Conservation (phyloP, 225 moss, liverwort and hornwort genomes). For the Straminergon stramineum region DNA sequence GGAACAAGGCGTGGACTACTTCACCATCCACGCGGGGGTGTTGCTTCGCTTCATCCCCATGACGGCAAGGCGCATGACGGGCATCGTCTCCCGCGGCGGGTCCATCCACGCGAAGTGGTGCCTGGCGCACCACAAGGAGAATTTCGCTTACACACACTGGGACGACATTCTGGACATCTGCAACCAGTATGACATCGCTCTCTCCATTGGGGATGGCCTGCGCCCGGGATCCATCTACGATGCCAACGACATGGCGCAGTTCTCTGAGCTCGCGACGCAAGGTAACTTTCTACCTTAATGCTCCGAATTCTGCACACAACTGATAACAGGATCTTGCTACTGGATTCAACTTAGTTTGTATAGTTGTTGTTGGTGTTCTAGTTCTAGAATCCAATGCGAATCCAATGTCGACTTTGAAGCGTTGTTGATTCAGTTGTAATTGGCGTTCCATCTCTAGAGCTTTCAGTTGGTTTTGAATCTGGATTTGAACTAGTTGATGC, state of each 20-base stretch:
- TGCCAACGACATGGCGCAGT: slow-evolving; percentile 91
- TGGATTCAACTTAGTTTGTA: background rate
- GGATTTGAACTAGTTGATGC: background rate
- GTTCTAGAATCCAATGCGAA: background rate
- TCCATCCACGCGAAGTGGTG: slow-evolving; percentile 99
- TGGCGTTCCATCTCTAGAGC: background rate
- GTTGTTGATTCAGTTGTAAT: background rate
- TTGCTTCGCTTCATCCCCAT: slow-evolving; percentile 83
- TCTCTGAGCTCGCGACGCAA: slow-evolving; percentile 90
- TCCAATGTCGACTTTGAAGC: background rate
- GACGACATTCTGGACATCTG: slow-evolving; percentile 91
- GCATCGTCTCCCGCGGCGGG: slow-evolving; percentile 89
- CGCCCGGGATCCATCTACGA: slow-evolving; percentile 87
- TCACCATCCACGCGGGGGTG: slow-evolving; percentile 93
- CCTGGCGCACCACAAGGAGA: slow-evolving; percentile 87
- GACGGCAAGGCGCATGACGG: slow-evolving; percentile 82
- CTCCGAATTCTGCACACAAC: background rate
- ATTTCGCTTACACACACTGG: slow-evolving; percentile 89
- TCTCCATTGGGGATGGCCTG: slow-evolving; percentile 87
- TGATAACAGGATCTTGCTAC: background rate
- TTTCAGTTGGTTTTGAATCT: background rate
- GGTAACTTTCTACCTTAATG: background rate
- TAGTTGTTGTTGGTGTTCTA: background rate
- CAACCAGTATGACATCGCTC: slow-evolving; percentile 81
- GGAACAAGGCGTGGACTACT: slow-evolving; percentile 97